Conservation (phyloP, 306 rosid genomes). For the Ochetophila trinervis region DNA sequence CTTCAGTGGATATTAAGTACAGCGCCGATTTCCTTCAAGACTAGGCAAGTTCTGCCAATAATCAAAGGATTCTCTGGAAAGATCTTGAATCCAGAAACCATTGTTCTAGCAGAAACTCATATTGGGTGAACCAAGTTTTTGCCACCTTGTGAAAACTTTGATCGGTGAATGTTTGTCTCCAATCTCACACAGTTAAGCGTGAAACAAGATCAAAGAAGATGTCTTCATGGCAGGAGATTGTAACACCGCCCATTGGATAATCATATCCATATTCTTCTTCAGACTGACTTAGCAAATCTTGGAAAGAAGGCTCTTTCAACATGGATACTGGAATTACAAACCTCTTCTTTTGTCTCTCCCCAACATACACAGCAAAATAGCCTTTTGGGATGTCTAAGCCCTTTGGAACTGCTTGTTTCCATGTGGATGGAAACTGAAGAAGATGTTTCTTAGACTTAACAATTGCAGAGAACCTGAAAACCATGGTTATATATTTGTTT, state of each 20-base stretch:
- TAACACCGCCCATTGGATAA: constrained; percentile 26
- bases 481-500: too few species aligned
- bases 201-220: constrained; percentile 27
- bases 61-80: too few species aligned
- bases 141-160: too few species aligned
- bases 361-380: constrained; percentile 30
- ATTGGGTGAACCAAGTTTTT: too few species aligned
- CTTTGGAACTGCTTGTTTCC: neutral
- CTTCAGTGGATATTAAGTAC: too few species aligned
- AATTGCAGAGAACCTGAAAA: neutral
- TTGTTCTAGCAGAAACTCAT: too few species aligned
- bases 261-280: constrained; percentile 31
- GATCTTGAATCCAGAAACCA: too few species aligned
- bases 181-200: neutral
- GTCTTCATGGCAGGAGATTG: constrained; percentile 29
- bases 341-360: constrained; percentile 19
- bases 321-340: constrained; percentile 24
- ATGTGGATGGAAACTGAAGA: neutral
- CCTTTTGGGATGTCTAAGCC: constrained; percentile 17
- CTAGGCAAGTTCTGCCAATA: too few species aligned
- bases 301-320: constrained; percentile 28
- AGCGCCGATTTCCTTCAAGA: too few species aligned
- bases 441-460: constrained; percentile 5
- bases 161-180: too few species aligned
- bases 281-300: constrained; percentile 6